Base-by-base conservation (phyloP, 306 rosid genomes). In the Sicyos baderoa region DNA sequence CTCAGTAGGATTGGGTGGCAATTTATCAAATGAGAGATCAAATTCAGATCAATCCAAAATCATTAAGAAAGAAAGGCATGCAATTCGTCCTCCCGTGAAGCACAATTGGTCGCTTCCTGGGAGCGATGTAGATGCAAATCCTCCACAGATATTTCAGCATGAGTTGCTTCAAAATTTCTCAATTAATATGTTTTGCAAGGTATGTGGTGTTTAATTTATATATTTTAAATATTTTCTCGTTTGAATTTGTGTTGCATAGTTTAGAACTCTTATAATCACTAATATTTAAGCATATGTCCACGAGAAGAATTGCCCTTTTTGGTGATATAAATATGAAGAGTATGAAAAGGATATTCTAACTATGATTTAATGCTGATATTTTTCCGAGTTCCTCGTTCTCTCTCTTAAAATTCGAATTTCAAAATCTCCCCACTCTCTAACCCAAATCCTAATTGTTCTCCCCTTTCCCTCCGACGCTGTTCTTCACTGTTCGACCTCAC, bases 131-230 rank as follows among this genome's bases (percentile, higher is more conserved):
- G 73, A 79, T 82, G 74, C 78, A 79, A 86, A 81, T 75, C 83
- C 84, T 70, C 97, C 99, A 12, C 94, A 93, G 80, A 90, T 93
- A 78, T 93, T 93, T 80, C 99, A 93, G 80, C 99, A 93, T 16
- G 96, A 93, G 78, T 81, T 93, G 76, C 86, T 93, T 78, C 99
- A 93, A 74, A 93, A 93, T 77, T 93, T 90, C 73, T 90, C 99
- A 69, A 85, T 93, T 73, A 90, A 93, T 77, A 81, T 93, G 89
- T 93, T 93, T 69, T 93, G 99, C 79, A 93, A 93, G 99, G 99
- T 93, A 86, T 72, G 66, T 54, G 54, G 63, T 56, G 59, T 27
- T 76, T 13, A 16, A 45, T 76, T 25, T 60, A 15, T 32, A 35
- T 35, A 35, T 35, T 50, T 52, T n/a, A 11, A 65, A 65, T 17